These are phyloP conservation scores for Sclerotiophoma versabilis DNA, from an alignment of 2,329 filamentous ascomycete species.

Conservation along the genomic window DNA sequence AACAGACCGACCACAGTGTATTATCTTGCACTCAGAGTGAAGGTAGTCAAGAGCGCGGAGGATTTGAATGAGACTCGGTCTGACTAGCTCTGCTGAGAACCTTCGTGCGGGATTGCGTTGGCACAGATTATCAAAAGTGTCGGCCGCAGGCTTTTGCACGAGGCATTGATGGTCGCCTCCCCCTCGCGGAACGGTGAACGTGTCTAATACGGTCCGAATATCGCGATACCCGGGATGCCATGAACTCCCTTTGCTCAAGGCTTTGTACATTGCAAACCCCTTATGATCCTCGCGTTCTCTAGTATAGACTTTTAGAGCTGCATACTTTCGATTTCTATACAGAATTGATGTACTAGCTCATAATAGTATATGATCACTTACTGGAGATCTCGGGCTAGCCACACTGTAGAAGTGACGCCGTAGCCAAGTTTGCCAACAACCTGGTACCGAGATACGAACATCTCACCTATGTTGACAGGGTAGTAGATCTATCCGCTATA, in stretches of 20 bases:
- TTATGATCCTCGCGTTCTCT: constrained; percentile 10
- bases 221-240: constrained; percentile 40
- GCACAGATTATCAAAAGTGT: constrained; percentile 51
- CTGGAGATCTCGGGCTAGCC: constrained; percentile 23
- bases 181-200: constrained; percentile 38
- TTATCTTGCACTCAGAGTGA: constrained; percentile 53
- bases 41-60: constrained; percentile 54
- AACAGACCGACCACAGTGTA: constrained; percentile 55
- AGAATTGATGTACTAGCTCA: constrained; percentile 2
- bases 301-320: constrained; percentile 17
- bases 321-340: constrained; percentile 12
- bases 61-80: constrained; percentile 45
- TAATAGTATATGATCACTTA: constrained; percentile 1
- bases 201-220: constrained; percentile 43
- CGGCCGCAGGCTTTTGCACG: constrained; percentile 51
- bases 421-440: constrained; percentile 27
- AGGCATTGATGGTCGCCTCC: constrained; percentile 47
- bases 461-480: constrained; percentile 22
- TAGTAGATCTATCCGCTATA: constrained; percentile 12
- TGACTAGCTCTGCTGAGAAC: constrained; percentile 51
- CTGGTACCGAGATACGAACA: constrained; percentile 21
- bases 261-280: constrained; percentile 17
- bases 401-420: constrained; percentile 20
- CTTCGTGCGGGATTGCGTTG: constrained; percentile 48
- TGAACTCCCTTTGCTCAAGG: constrained; percentile 12